Base-by-base conservation (phyloP, 1,139 yeast species). In the Yamadazyma dushanensis region DNA sequence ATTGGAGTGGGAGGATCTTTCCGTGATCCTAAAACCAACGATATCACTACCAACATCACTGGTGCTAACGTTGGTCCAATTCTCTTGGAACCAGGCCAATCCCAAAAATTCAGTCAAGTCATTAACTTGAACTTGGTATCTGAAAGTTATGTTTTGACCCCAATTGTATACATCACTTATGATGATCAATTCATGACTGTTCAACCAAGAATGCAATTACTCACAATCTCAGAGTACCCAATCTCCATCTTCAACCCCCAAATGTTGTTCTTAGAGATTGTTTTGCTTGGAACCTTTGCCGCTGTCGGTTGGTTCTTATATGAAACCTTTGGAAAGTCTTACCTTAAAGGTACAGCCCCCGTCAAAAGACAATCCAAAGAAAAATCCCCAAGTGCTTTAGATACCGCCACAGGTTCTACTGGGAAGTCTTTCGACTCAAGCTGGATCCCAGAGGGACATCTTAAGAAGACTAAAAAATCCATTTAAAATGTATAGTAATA, bases 1-100 rank as follows among this genome's bases (percentile, higher is more conserved):
- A 78, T 83, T 33, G 95, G 90, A 34, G 78, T 83, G 36, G 88
- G 90, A 41, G 96, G 96, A 35, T 59, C 76, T 34, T 72, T 87
- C 59, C 67, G 72, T 40, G 76, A 81, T 45, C 76, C 83, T 19
- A 64, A 63, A 43, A 70, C 73, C 39, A 75, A 78, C 46, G 69
- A 70, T 39, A 51, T 68, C 41, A 58, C 63, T 38, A 78, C 81
- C 47, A 83, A 84, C 55, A 67, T 87, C 54, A 78, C 94, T 22
- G 74, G 79, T 31, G 75, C 79, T 37, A 67, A 76, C 39, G 63
- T 86, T 38, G 94, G 86, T 8, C 88, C 94, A 10, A 42, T 82
- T 36, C 47, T 60, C 4, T 63, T 83, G 39, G 61, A 60, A 26
- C 62, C 80, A 4, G 81, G 82, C 37, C 72, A 73, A 49, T 51